Percentiles rank a stretch among this genome's conserved stretches.
These are phyloP conservation scores for Penicillium polonicum DNA, from an alignment of 2,329 filamentous ascomycete genomes.

Conservation along the genomic window DNA sequence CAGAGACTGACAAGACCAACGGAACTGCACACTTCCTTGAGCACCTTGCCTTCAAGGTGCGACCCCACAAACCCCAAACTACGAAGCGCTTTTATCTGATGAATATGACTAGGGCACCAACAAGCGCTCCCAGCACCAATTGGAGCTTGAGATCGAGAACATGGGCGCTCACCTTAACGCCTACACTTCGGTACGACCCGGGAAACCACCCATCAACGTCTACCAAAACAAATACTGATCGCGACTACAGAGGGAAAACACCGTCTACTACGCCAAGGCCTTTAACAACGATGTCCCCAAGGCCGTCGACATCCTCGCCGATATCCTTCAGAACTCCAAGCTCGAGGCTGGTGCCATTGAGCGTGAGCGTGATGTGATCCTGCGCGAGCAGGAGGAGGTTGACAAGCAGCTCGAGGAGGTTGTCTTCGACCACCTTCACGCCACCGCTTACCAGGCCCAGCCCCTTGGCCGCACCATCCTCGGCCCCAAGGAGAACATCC, in stretches of 20 bases:
- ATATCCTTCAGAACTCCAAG: constrained; percentile 99
- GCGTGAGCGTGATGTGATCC: constrained; percentile 96
- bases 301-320: constrained; percentile 96
- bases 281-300: constrained; percentile 97
- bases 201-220: constrained; percentile 16
- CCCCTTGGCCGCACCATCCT: constrained; percentile 96
- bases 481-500: constrained; percentile 96
- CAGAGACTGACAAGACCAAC: constrained; percentile 98
- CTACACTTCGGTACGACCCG: constrained; percentile 84
- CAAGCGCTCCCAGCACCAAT: constrained; percentile 91
- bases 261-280: constrained; percentile 98
- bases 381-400: constrained; percentile 98
- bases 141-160: constrained; percentile 99
- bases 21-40: constrained; percentile 99
- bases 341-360: constrained; percentile 90
- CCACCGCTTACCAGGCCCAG: constrained; percentile 95
- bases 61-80: constrained; percentile 1
- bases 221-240: constrained; percentile 28
- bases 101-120: constrained; percentile 66
- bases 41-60: constrained; percentile 99
- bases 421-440: constrained; percentile 98
- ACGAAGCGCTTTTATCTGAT: constrained; percentile 13
- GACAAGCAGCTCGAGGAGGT: constrained; percentile 99
- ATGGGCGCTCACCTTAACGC: constrained; percentile 99
- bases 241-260: constrained; percentile 83